Evolutionary conservation across 1,284 basidiomycete genomes (phyloP).

Genomic region (Papiliotrema fonsecae): DNA sequence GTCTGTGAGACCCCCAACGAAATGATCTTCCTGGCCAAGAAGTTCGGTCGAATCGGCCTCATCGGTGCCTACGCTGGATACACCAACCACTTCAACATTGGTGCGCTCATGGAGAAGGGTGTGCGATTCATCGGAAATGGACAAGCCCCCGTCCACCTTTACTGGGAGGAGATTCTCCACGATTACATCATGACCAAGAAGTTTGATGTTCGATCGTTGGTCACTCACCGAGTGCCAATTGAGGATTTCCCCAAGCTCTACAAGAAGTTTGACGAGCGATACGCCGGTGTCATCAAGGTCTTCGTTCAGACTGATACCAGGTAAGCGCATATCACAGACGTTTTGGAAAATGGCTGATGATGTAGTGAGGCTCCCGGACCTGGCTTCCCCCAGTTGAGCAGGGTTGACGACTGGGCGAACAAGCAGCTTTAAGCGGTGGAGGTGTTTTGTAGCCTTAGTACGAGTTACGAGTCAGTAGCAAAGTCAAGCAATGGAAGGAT

Average conservation of each 20-base stretch:
- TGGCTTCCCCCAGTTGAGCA: conserved; percentile 53
- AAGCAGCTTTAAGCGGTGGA: conserved; percentile 18
- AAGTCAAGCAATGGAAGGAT: background rate
- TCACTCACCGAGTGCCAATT: conserved; percentile 61
- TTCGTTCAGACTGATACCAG: conserved; percentile 55
- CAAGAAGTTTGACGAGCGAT: conserved; percentile 59
- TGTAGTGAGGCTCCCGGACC: conserved; percentile 46
- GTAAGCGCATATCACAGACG: conserved; percentile 13
- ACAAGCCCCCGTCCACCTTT: conserved; percentile 64
- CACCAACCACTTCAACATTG: conserved; percentile 63
- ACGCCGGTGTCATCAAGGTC: conserved; percentile 61
- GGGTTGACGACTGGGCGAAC: conserved; percentile 56
- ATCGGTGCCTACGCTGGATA: conserved; percentile 60
- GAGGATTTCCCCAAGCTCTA: conserved; percentile 54
- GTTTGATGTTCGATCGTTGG: conserved; percentile 60
- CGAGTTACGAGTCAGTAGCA: background rate
- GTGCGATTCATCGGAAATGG: conserved; percentile 65
- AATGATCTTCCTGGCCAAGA: conserved; percentile 54
- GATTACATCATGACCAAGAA: conserved; percentile 58
- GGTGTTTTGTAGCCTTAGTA: background rate
- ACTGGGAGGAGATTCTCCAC: conserved; percentile 67
- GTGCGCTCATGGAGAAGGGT: conserved; percentile 69
- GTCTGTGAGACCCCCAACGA: conserved; percentile 63
- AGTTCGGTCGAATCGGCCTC: conserved; percentile 60
- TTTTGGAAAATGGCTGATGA: background rate